Percentiles rank a stretch among this genome's conserved stretches.
These are phyloP conservation scores for Crithidia bombi DNA, from an alignment of 208 protist genomes.

Conservation along the genomic window DNA sequence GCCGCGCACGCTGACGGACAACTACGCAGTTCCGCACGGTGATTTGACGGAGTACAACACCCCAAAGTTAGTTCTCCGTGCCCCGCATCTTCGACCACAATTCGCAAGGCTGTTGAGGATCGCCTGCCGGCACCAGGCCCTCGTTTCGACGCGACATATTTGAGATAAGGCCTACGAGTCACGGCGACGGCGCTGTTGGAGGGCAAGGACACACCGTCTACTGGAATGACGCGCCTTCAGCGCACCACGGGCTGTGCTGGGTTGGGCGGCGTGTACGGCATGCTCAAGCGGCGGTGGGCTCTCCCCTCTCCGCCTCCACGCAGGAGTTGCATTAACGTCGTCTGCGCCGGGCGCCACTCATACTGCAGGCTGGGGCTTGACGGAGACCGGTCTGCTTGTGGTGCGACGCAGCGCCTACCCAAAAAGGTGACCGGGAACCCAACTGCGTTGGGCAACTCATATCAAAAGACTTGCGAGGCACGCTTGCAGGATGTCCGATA, in stretches of 20 bases:
- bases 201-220: constrained; percentile 84
- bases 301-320: constrained; percentile 63
- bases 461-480: constrained; percentile 71
- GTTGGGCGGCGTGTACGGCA: constrained; percentile 53
- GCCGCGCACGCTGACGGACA: constrained; percentile 76
- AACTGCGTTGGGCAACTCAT: constrained; percentile 72
- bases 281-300: constrained; percentile 86
- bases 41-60: constrained; percentile 75
- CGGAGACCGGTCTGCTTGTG: constrained; percentile 81
- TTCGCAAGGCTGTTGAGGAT: constrained; percentile 74
- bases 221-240: constrained; percentile 83
- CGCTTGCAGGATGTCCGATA: constrained; percentile 90
- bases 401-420: constrained; percentile 63
- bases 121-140: constrained; percentile 61
- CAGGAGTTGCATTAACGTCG: constrained; percentile 89
- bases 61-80: constrained; percentile 73
- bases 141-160: constrained; percentile 75
- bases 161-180: constrained; percentile 64
- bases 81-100: constrained; percentile 89
- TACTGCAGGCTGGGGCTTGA: constrained; percentile 88
- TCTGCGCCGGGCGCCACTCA: constrained; percentile 53
- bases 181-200: constrained; percentile 62
- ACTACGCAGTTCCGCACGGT: constrained; percentile 71
- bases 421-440: constrained; percentile 49
- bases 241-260: constrained; percentile 49